Conservation (phyloP, 192 early-diverging fungal genomes). For the Podila minutissima region DNA sequence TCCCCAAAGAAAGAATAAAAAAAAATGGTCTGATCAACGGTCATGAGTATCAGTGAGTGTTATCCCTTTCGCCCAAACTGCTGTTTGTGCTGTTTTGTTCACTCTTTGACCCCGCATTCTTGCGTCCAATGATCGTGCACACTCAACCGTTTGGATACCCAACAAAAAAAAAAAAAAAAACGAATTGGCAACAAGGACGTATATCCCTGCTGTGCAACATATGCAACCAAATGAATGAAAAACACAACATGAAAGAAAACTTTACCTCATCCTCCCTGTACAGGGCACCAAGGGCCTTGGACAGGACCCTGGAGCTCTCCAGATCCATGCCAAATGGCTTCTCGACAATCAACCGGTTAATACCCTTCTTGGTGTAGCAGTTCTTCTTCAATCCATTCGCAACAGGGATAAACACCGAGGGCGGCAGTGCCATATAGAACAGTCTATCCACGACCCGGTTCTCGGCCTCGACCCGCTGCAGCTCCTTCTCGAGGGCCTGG, state of each 20-base stretch:
- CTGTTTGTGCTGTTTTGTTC: neutral
- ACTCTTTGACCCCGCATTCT: neutral
- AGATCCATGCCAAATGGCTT: conserved; percentile 96
- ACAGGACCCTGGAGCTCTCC: conserved; percentile 75
- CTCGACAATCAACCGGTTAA: conserved; percentile 87
- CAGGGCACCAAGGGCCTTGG: conserved; percentile 70
- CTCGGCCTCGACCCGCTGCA: conserved; percentile 67
- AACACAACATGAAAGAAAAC: neutral
- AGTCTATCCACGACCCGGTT: conserved; percentile 58
- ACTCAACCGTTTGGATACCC: conserved; percentile 2
- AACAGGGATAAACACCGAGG: conserved; percentile 89
- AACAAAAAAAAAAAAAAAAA: conserved; percentile 24
- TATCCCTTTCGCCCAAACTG: no score
- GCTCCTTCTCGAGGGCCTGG: conserved; percentile 64
- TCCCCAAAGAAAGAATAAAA: no score
- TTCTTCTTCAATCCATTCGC: conserved; percentile 76
- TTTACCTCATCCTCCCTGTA: conserved; percentile 84
- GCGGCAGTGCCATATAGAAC: conserved; percentile 90
- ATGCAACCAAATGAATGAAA: neutral
- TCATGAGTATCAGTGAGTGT: no score
- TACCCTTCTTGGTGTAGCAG: conserved; percentile 69
- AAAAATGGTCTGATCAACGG: no score
- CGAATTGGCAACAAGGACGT: neutral
- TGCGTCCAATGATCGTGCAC: neutral
- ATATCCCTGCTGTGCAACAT: neutral